A percentile compares a stretch with the other conserved stretches of the same genome.
These are phyloP conservation scores for Syzygium jambos DNA, from an alignment of 345 rosid species.

Conservation along the genomic window DNA sequence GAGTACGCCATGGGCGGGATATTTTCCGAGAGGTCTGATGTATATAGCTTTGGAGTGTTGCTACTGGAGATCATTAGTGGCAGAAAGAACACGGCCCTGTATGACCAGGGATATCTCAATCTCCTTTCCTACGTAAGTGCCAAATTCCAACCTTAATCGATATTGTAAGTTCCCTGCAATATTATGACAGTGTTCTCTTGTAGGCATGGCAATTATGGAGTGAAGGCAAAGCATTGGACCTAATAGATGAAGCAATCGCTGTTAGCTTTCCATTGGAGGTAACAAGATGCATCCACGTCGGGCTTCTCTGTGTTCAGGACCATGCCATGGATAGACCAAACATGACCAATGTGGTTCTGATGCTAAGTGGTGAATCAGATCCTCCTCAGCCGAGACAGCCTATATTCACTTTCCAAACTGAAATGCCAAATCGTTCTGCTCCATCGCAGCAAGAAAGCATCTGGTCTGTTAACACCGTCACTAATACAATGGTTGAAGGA, in stretches of 20 bases:
- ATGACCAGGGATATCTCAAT: neutral
- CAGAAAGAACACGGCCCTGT: neutral
- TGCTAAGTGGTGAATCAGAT: too few relatives aligned
- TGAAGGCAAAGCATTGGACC: neutral
- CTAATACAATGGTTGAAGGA: too few relatives aligned
- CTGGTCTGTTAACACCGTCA: too few relatives aligned
- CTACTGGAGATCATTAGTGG: constrained; percentile 16
- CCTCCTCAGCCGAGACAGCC: too few relatives aligned
- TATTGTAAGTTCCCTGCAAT: neutral
- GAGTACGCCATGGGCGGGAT: constrained; percentile 11
- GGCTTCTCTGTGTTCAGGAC: too few relatives aligned
- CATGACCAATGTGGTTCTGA: too few relatives aligned
- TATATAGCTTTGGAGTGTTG: constrained; percentile 15
- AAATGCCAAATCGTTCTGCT: too few relatives aligned
- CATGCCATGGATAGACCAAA: too few relatives aligned
- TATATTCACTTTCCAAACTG: too few relatives aligned
- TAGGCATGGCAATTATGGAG: neutral
- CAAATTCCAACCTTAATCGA: neutral
- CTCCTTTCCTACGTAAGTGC: constrained; percentile 9
- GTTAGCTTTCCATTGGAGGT: neutral
- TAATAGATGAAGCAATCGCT: neutral
- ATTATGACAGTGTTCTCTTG: neutral
- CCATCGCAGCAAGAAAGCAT: too few relatives aligned
- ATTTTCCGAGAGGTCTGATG: constrained; percentile 2
- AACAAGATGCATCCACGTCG: too few relatives aligned